Base-by-base conservation (phyloP, 2,329 filamentous ascomycete genomes). In the Claviceps pusilla region DNA sequence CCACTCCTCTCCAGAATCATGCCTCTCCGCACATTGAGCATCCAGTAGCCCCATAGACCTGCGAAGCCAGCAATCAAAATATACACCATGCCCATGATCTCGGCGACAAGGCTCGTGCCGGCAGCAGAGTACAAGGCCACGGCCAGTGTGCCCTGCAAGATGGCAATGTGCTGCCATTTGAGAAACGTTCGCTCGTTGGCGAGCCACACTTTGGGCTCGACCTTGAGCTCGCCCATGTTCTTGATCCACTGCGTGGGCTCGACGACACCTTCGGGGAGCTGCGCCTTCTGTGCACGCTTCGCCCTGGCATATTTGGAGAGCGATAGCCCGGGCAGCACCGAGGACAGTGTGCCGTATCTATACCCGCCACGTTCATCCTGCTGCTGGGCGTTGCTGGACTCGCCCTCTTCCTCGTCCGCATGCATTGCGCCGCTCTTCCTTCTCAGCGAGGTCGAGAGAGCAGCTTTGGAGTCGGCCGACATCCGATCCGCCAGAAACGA, bases 141-240 rank as follows among this genome's bases (percentile, higher is more conserved):
- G 0, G 88, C 87, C 35, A 98, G 72, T 28, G 84, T 83, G 42
- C 89, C 90, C 29, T 98, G 82, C 14, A 98, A 76, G 50, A 98
- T 82, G 57, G 83, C 85, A 63, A 98, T 89, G 68, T 97, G 90
- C 73, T 97, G 88, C 93, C 93, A 98, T 70, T 96, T 97, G 69
- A 98, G 84, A 67, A 96, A 98, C 0, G 93, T 98, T 57, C 93
- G 85, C 72, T 98, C 91, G 69, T 98, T 98, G 54, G 93, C 93
- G 55, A 98, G 83, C 91, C 93, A 98, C 35, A 98, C 91, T 71
- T 98, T 98, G 57, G 89, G 89, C 72, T 98, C 93, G 55, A 98
- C 89, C 65, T 89, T 86, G 59, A 97, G 79, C 41, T 89, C 87
- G 3, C 93, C 91, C 39, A 86, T 80, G 69, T 98, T 94, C 74